phyloP scores from a whole-genome alignment of 257 asterid species.

The Plantago major region DNA sequence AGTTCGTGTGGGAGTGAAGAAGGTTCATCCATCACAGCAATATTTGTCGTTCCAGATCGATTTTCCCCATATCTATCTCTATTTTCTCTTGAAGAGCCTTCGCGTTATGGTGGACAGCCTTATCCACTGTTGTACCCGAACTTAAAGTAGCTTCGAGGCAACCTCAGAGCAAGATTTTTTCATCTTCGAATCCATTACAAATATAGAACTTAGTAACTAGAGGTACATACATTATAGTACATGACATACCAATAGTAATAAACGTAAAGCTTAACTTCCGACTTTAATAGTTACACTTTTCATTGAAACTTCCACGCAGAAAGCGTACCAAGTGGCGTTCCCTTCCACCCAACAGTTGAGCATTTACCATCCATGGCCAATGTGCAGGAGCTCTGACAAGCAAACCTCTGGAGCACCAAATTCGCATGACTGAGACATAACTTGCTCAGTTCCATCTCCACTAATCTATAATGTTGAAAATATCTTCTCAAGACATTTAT shows the following conservation, averaged over 20 bases:
- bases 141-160: no score
- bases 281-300: background rate
- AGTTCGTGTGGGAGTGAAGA: background rate
- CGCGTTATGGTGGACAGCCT: no score
- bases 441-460: constrained; percentile 34
- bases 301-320: constrained; percentile 41
- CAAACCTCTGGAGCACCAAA: constrained; percentile 27
- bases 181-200: no score
- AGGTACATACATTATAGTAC: background rate
- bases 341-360: constrained; percentile 50
- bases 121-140: no score
- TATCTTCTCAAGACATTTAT: constrained; percentile 36
- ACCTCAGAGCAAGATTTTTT: no score
- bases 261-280: background rate
- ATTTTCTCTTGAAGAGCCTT: no score
- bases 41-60: no score
- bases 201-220: constrained; percentile 5
- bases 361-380: constrained; percentile 34
- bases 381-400: constrained; percentile 33
- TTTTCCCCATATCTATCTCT: no score
- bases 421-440: constrained; percentile 30
- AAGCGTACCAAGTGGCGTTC: constrained; percentile 32
- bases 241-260: background rate
- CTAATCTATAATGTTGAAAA: constrained; percentile 29
- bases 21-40: no score